phyloP scores from a whole-genome alignment of 2,329 filamentous ascomycete genomes.

The Didymella segeticola region DNA sequence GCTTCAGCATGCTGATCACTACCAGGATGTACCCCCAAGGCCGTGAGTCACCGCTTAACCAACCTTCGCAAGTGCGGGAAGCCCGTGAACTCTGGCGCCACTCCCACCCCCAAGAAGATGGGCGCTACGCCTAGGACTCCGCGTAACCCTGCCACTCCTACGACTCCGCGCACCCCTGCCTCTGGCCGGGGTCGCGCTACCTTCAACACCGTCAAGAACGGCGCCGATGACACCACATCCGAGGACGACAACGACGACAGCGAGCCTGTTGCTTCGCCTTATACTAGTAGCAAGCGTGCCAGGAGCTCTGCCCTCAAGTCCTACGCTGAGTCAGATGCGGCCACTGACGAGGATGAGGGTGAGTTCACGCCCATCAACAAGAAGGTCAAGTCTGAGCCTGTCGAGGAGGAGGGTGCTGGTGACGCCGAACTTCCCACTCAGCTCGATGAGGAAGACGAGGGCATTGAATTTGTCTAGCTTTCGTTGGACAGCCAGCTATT shows the following conservation, averaged over 20 bases:
- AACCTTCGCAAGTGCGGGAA: conserved; percentile 25
- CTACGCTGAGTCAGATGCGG: conserved; percentile 2
- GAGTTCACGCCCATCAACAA: neutral
- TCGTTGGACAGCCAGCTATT: neutral
- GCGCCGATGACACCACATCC: neutral
- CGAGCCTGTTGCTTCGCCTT: neutral
- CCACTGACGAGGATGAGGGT: neutral
- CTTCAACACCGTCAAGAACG: neutral
- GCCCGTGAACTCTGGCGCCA: neutral
- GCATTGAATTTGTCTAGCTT: no score
- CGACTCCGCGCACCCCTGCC: neutral
- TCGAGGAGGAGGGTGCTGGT: neutral
- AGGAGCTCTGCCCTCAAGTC: neutral
- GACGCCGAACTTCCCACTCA: neutral
- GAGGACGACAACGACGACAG: neutral
- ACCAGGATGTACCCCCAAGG: conserved; percentile 36
- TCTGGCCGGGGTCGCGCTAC: neutral
- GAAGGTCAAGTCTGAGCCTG: conserved; percentile 5
- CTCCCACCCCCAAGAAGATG: neutral
- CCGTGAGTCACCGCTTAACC: conserved; percentile 30
- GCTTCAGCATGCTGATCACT: neutral
- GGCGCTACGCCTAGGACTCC: neutral
- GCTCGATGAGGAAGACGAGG: neutral
- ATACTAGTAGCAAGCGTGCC: neutral
- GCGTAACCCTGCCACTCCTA: neutral